phyloP scores from a whole-genome alignment of 1,139 yeast species.

The Hansenula lynferdii region DNA sequence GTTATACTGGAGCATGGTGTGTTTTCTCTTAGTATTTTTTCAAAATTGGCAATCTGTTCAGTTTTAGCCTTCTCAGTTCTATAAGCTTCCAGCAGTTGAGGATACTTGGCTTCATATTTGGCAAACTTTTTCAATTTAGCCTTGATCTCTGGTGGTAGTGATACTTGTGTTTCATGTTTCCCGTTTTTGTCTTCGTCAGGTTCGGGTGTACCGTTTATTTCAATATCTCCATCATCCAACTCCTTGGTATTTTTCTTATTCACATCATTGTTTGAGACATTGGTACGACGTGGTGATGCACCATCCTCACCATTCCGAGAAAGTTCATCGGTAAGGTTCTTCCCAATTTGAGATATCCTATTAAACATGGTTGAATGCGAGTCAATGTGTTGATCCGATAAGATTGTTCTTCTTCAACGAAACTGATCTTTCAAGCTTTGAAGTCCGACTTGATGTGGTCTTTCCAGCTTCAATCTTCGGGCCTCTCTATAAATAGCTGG shows the following conservation, averaged over 20 bases:
- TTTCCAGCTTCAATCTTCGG: too few species aligned
- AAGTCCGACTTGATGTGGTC: too few species aligned
- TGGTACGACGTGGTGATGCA: slow-evolving; percentile 11
- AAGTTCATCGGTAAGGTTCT: slow-evolving; percentile 63
- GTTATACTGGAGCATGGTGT: slow-evolving; percentile 77
- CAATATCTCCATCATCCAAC: neutral
- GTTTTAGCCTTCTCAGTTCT: slow-evolving; percentile 70
- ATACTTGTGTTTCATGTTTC: slow-evolving; percentile 4
- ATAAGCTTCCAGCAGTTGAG: slow-evolving; percentile 76
- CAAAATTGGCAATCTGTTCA: slow-evolving; percentile 61
- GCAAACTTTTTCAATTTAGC: slow-evolving; percentile 70
- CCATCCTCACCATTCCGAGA: slow-evolving; percentile 27
- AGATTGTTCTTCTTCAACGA: neutral
- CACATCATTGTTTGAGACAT: neutral
- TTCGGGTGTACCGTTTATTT: neutral
- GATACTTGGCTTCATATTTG: slow-evolving; percentile 89
- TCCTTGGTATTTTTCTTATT: neutral
- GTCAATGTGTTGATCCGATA: slow-evolving; percentile 2
- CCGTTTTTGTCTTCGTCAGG: slow-evolving; percentile 4
- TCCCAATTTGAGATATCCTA: slow-evolving; percentile 54
- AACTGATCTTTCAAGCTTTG: too few species aligned
- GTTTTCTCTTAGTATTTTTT: slow-evolving; percentile 64
- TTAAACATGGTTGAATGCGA: slow-evolving; percentile 45
- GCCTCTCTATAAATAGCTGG: too few species aligned
- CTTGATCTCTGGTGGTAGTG: slow-evolving; percentile 48